Conservation (phyloP, 164 flowering plant species). For the Nymphaea colorata region DNA sequence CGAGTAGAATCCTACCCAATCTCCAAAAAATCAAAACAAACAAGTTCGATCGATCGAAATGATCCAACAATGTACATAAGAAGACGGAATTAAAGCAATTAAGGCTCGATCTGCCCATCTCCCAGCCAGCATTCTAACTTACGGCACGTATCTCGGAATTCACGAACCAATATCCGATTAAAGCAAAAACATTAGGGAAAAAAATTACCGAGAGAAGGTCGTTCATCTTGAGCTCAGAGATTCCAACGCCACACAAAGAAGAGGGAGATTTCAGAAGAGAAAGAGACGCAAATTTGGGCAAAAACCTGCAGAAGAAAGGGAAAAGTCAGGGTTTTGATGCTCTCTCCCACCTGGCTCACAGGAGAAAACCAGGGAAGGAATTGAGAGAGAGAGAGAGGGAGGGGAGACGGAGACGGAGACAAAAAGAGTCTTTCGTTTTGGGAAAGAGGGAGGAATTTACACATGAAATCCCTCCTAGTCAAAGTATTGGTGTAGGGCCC, state of each 20-base stretch:
- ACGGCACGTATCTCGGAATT: neutral
- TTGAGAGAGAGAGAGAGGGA: neutral
- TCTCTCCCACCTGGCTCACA: neutral
- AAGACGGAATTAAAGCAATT: neutral
- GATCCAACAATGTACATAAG: neutral
- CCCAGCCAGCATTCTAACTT: neutral
- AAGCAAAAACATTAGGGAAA: neutral
- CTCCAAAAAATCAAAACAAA: neutral
- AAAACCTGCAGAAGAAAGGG: neutral
- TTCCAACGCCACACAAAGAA: neutral
- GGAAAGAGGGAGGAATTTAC: no score
- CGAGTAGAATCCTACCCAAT: neutral
- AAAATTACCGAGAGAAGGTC: neutral
- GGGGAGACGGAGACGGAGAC: neutral
- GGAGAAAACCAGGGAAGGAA: neutral
- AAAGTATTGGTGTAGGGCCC: no score
- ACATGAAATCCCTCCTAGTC: no score
- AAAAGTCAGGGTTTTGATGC: neutral
- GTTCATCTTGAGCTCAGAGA: neutral
- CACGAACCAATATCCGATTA: neutral
- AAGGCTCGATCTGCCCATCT: neutral
- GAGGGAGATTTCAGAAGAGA: neutral
- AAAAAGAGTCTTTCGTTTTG: no score
- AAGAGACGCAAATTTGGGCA: neutral
- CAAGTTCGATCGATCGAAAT: neutral